Conservation (phyloP, 148 eudicot genomes). For the Salicornia ramosissima region DNA sequence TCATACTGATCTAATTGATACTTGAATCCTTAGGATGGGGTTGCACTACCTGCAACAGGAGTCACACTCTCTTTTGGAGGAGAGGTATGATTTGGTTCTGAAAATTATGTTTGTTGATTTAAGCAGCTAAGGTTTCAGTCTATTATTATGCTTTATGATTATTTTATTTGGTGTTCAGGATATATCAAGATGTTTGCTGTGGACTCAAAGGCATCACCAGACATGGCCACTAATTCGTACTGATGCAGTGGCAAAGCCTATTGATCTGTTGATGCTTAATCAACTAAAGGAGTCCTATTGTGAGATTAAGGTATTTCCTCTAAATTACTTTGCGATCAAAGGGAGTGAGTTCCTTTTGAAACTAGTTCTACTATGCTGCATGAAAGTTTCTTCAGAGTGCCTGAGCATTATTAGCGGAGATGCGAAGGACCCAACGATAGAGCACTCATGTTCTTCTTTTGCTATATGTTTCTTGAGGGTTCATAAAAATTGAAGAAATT, state of each 20-base stretch:
- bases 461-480: no score
- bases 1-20: neutral
- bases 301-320: conserved; percentile 60
- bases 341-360: neutral
- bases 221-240: conserved; percentile 98
- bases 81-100: conserved; percentile 51
- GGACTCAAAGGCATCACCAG: conserved; percentile 99
- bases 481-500: no score
- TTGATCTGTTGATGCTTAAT: conserved; percentile 83
- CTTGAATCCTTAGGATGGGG: conserved; percentile 74
- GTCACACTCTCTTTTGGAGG: conserved; percentile 78
- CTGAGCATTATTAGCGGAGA: no score
- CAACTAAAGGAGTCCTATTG: conserved; percentile 82
- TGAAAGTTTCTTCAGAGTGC: no score
- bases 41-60: conserved; percentile 76
- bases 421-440: no score
- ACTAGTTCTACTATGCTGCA: no score
- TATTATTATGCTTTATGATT: neutral
- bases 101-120: conserved; percentile 6
- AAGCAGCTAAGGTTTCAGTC: conserved; percentile 1
- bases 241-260: conserved; percentile 76
- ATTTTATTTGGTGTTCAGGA: conserved; percentile 43
- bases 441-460: no score
- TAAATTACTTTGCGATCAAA: neutral
- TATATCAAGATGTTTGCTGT: conserved; percentile 90